Evolutionary conservation across 768 basidiomycete species (phyloP).

Genomic region (Cystoderma amianthinum): DNA sequence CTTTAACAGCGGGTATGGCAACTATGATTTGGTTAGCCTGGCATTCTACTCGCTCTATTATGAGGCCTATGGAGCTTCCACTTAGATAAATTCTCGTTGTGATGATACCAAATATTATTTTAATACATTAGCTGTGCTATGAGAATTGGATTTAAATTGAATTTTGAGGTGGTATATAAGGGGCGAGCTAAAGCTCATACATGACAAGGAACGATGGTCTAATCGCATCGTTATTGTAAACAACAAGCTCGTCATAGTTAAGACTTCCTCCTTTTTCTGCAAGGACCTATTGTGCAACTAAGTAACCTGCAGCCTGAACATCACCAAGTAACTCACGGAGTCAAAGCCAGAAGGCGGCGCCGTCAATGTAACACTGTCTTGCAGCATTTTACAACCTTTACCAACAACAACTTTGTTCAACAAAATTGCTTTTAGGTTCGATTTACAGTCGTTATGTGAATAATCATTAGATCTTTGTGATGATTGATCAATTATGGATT

Average conservation of each 20-base stretch:
- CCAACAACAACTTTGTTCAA: slow-evolving; percentile 72
- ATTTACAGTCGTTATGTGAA: slow-evolving; percentile 50
- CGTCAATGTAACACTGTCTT: slow-evolving; percentile 47
- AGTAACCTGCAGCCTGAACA: neutral
- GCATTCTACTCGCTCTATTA: slow-evolving; percentile 35
- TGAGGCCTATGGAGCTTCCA: slow-evolving; percentile 6
- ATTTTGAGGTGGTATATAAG: too few species aligned
- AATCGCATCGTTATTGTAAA: slow-evolving; percentile 67
- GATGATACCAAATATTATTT: neutral
- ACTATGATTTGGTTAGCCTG: slow-evolving; percentile 44
- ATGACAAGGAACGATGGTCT: slow-evolving; percentile 66
- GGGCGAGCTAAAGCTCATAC: slow-evolving; percentile 45
- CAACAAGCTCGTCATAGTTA: slow-evolving; percentile 68
- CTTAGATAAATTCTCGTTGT: neutral
- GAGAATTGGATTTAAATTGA: neutral
- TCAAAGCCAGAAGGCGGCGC: slow-evolving; percentile 59
- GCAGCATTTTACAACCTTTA: slow-evolving; percentile 58
- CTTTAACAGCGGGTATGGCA: slow-evolving; percentile 40
- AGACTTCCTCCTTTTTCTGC: slow-evolving; percentile 61
- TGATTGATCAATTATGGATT: neutral
- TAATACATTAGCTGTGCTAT: neutral
- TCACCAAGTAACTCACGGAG: slow-evolving; percentile 37
- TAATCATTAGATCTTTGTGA: slow-evolving; percentile 67
- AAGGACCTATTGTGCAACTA: slow-evolving; percentile 39
- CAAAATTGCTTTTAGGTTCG: slow-evolving; percentile 55